A percentile compares a stretch with the other conserved stretches of the same genome.
These are phyloP conservation scores for Botrytis squamosa DNA, from an alignment of 2,329 filamentous ascomycete genomes.

Conservation along the genomic window DNA sequence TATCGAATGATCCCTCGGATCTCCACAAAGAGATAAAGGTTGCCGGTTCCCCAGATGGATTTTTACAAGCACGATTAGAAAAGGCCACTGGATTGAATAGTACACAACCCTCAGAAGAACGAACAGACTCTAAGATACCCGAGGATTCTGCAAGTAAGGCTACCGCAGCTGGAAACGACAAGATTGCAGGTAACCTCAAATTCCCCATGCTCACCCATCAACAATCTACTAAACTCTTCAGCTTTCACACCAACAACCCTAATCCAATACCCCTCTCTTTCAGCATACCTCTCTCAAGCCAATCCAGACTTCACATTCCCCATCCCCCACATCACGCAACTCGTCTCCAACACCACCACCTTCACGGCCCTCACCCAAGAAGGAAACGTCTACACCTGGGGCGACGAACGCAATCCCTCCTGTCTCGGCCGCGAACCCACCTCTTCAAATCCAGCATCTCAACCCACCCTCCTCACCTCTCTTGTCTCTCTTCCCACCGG, in stretches of 20 bases:
- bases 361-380: constrained; percentile 42
- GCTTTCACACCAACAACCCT: constrained; percentile 18
- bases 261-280: constrained; percentile 27
- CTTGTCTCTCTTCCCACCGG: constrained; percentile 52
- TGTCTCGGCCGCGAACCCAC: constrained; percentile 54
- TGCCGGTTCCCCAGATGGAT: constrained; percentile 37
- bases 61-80: constrained; percentile 28
- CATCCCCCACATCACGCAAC: constrained; percentile 23
- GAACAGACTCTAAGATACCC: background rate
- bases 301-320: constrained; percentile 17
- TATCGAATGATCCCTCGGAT: background rate
- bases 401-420: constrained; percentile 57
- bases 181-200: constrained; percentile 25
- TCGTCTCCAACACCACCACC: constrained; percentile 41
- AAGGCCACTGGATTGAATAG: background rate
- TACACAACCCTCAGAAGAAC: background rate
- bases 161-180: constrained; percentile 42
- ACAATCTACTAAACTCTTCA: background rate
- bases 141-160: constrained; percentile 22
- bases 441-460: constrained; percentile 45
- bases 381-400: constrained; percentile 47
- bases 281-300: constrained; percentile 18
- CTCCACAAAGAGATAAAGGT: background rate
- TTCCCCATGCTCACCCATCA: background rate
- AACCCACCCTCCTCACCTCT: constrained; percentile 48